Conservation (phyloP, 768 basidiomycete species). For the Harrya chromipes region DNA sequence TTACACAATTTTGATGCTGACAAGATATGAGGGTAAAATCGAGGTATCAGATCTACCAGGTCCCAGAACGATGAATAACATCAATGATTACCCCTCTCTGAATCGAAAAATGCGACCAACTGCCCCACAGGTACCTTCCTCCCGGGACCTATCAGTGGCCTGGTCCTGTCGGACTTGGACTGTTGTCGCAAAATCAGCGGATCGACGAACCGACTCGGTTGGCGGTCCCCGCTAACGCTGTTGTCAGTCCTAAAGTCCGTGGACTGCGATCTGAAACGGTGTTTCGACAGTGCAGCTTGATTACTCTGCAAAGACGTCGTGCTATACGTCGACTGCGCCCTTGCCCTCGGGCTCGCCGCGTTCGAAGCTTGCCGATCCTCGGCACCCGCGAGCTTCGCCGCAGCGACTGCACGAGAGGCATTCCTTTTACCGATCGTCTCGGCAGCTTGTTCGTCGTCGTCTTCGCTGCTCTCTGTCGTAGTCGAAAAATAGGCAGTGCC, state of each 20-base stretch:
- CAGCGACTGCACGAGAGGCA: slow-evolving; percentile 30
- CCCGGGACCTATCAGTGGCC: slow-evolving; percentile 34
- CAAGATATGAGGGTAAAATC: background rate
- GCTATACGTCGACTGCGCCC: slow-evolving; percentile 62
- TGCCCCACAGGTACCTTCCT: slow-evolving; percentile 74
- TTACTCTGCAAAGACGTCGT: slow-evolving; percentile 29
- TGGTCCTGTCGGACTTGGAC: slow-evolving; percentile 42
- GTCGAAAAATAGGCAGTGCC: slow-evolving; percentile 45
- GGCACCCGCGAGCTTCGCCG: slow-evolving; percentile 31
- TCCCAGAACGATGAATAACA: background rate
- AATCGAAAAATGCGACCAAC: slow-evolving; percentile 82
- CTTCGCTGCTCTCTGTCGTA: slow-evolving; percentile 36
- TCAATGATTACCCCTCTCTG: slow-evolving; percentile 20
- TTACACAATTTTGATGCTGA: too few relatives aligned
- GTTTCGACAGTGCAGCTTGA: slow-evolving; percentile 22
- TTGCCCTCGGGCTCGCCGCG: slow-evolving; percentile 31
- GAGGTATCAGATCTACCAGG: background rate
- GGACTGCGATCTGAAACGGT: slow-evolving; percentile 39
- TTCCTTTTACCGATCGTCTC: slow-evolving; percentile 59
- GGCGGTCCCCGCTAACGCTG: slow-evolving; percentile 9
- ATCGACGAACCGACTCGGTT: slow-evolving; percentile 61
- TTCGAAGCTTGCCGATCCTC: slow-evolving; percentile 17
- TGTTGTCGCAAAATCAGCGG: slow-evolving; percentile 70
- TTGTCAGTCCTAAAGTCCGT: slow-evolving; percentile 31
- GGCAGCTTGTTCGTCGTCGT: slow-evolving; percentile 32